Percentiles rank a stretch among this genome's conserved stretches.
Evolutionary conservation across 805 yeast species (phyloP).

Genomic region (Candida cerambycidarum): DNA sequence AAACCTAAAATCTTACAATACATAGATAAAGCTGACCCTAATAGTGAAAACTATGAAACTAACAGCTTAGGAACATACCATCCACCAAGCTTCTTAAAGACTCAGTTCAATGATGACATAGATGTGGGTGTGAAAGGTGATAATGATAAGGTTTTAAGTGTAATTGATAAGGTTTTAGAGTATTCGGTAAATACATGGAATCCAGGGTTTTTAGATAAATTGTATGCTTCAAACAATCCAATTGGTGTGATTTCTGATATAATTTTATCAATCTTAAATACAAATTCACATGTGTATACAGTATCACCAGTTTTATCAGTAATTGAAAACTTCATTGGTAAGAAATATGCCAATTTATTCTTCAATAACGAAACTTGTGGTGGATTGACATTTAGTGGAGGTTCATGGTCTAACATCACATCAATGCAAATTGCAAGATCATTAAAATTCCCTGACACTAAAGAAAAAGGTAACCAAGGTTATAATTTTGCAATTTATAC

Average conservation of each 20-base stretch:
- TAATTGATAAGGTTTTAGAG: slow-evolving; percentile 56
- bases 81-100: slow-evolving; percentile 49
- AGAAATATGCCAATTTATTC: slow-evolving; percentile 66
- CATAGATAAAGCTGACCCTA: slow-evolving; percentile 47
- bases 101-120: slow-evolving; percentile 26
- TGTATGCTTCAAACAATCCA: slow-evolving; percentile 84
- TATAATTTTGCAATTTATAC: slow-evolving; percentile 68
- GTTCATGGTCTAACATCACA: slow-evolving; percentile 83
- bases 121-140: slow-evolving; percentile 33
- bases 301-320: slow-evolving; percentile 80
- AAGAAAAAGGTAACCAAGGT: slow-evolving; percentile 51
- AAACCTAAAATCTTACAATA: slow-evolving; percentile 53
- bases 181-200: slow-evolving; percentile 85
- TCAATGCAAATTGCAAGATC: slow-evolving; percentile 74
- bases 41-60: slow-evolving; percentile 26
- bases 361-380: slow-evolving; percentile 59
- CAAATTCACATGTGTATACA: slow-evolving; percentile 82
- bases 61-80: slow-evolving; percentile 52
- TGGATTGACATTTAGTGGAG: slow-evolving; percentile 84
- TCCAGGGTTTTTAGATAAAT: slow-evolving; percentile 79
- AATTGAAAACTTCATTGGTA: slow-evolving; percentile 67
- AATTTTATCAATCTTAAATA: slow-evolving; percentile 66
- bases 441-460: slow-evolving; percentile 66
- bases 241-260: slow-evolving; percentile 77
- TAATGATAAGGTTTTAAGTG: slow-evolving; percentile 41